Percentiles rank a stretch among this genome's conserved stretches.
Evolutionary conservation across 345 rosid species (phyloP).

Genomic region (Moricandia arvensis): DNA sequence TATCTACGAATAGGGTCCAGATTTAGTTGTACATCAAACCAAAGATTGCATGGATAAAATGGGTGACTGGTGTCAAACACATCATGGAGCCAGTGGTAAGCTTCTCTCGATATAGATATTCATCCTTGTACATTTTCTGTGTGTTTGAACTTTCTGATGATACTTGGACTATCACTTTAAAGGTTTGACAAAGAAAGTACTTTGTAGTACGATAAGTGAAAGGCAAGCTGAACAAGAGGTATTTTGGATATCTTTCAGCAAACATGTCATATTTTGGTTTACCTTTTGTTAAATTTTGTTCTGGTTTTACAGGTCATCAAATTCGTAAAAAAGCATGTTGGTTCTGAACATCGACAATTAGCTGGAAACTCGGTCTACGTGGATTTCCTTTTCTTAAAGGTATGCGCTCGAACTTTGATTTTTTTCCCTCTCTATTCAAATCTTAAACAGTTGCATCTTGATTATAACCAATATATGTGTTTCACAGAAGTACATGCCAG

Average conservation of each 20-base stretch:
- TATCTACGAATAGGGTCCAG: slow-evolving; percentile 70
- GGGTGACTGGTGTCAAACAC: slow-evolving; percentile 92
- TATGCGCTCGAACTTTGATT: slow-evolving; percentile 27
- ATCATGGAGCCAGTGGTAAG: slow-evolving; percentile 89
- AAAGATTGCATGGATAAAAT: slow-evolving; percentile 69
- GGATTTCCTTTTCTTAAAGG: slow-evolving; percentile 80
- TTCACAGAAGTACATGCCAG: slow-evolving; percentile 84
- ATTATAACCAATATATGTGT: slow-evolving; percentile 43
- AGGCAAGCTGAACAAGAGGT: slow-evolving; percentile 86
- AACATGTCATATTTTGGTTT: not conserved
- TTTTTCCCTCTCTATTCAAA: not conserved
- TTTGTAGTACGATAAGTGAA: slow-evolving; percentile 64
- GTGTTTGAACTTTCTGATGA: slow-evolving; percentile 3
- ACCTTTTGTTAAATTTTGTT: not conserved
- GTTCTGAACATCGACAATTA: slow-evolving; percentile 56
- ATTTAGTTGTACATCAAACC: slow-evolving; percentile 80
- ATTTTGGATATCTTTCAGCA: slow-evolving; percentile 1
- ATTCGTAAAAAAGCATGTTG: slow-evolving; percentile 69
- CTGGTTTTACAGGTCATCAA: slow-evolving; percentile 62
- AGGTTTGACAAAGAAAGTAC: slow-evolving; percentile 87
- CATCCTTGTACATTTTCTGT: not conserved
- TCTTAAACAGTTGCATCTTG: slow-evolving; percentile 33
- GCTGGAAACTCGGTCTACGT: slow-evolving; percentile 89
- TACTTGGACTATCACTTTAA: slow-evolving; percentile 1
- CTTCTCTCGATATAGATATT: not conserved